Conservation (phyloP, 306 rosid species). For the Prosopis cineraria region DNA sequence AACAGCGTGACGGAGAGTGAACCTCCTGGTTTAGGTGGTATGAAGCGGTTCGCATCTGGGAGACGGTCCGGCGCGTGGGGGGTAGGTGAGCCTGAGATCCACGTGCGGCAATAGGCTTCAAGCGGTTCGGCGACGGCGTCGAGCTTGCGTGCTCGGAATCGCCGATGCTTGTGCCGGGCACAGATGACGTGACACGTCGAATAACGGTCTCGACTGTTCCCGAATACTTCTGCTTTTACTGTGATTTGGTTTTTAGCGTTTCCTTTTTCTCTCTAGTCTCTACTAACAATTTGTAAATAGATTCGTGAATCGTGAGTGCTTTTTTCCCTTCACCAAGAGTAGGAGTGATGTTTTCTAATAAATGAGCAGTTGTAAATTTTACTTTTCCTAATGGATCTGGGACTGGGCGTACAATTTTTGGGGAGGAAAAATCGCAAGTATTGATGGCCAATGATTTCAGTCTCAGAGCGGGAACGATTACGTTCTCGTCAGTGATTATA, state of each 20-base stretch:
- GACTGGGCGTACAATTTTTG: no score
- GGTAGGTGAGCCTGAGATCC: constrained; percentile 43
- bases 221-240: neutral
- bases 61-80: constrained; percentile 71
- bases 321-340: neutral
- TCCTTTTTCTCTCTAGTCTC: neutral
- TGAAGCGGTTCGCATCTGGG: constrained; percentile 80
- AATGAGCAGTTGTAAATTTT: constrained; percentile 33
- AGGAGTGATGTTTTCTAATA: neutral
- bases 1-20: constrained; percentile 53
- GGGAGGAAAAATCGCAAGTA: no score
- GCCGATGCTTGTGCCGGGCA: constrained; percentile 30
- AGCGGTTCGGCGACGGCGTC: constrained; percentile 10
- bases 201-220: constrained; percentile 47
- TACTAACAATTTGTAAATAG: constrained; percentile 44
- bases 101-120: constrained; percentile 23
- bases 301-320: constrained; percentile 14
- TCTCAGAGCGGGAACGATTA: neutral
- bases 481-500: neutral
- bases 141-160: neutral
- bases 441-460: no score
- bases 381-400: neutral
- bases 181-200: constrained; percentile 64
- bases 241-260: neutral
- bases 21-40: constrained; percentile 62